A percentile compares a stretch with the other conserved stretches of the same genome.
Evolutionary conservation across 2,329 filamentous ascomycete genomes (phyloP).

Genomic region (Trichoderma citrinoviride): DNA sequence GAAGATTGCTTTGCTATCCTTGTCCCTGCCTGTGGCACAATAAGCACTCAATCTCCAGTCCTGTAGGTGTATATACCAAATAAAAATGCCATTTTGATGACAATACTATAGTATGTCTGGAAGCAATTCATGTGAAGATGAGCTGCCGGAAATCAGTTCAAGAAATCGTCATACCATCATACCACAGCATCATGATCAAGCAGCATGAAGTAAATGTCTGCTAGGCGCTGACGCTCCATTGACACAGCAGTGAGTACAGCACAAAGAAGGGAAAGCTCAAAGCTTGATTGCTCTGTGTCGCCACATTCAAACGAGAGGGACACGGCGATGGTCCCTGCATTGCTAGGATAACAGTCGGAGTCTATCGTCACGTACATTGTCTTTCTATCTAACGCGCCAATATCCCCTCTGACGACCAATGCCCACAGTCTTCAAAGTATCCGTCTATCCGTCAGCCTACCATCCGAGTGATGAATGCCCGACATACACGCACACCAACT

Average conservation of each 20-base stretch:
- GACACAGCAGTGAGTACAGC: too few relatives aligned
- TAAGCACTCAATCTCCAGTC: too few relatives aligned
- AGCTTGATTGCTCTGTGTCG: not conserved
- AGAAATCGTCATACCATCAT: too few relatives aligned
- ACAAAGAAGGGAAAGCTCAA: too few relatives aligned
- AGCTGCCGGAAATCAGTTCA: too few relatives aligned
- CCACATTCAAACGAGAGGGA: not conserved
- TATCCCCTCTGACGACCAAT: not conserved
- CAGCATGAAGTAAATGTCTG: not conserved
- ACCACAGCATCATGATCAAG: not conserved
- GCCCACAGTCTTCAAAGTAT: not conserved
- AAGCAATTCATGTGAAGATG: too few relatives aligned
- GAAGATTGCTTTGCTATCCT: not conserved
- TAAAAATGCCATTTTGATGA: too few relatives aligned
- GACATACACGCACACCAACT: not conserved
- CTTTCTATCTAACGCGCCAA: not conserved
- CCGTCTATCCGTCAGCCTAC: not conserved
- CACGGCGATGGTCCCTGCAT: not conserved
- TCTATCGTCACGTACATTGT: not conserved
- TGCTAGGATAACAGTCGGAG: not conserved
- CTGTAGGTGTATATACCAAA: too few relatives aligned
- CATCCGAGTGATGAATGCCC: not conserved
- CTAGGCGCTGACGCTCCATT: too few relatives aligned
- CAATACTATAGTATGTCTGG: too few relatives aligned
- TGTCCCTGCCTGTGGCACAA: not conserved